These are phyloP conservation scores for Asterochloris sp. DNA, from an alignment of 139 green algal genomes.

Conservation along the genomic window DNA sequence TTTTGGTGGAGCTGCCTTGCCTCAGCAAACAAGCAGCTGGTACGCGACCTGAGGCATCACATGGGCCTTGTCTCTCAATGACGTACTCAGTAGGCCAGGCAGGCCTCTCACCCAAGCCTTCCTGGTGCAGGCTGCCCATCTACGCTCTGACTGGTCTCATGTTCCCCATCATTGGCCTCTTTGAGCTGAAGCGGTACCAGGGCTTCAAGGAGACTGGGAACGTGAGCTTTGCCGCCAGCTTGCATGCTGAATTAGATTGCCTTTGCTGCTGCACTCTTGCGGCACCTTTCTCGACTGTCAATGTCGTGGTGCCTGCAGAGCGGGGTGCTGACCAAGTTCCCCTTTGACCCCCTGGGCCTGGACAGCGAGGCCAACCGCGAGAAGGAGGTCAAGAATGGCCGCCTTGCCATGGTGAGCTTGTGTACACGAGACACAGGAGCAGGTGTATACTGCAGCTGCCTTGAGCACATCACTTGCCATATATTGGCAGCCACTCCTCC, in stretches of 20 bases:
- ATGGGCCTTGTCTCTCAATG: too few relatives aligned
- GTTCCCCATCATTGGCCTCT: conserved; percentile 69
- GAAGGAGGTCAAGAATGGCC: conserved; percentile 98
- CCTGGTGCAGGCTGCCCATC: conserved; percentile 50
- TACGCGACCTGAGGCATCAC: too few relatives aligned
- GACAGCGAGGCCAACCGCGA: conserved; percentile 65
- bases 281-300: background rate
- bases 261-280: background rate
- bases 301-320: conserved; percentile 43
- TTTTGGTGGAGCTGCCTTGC: too few relatives aligned
- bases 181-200: conserved; percentile 87
- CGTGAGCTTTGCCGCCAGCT: background rate
- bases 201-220: conserved; percentile 68
- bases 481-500: too few relatives aligned
- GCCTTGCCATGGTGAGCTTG: conserved; percentile 81
- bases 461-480: too few relatives aligned
- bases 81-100: too few relatives aligned
- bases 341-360: conserved; percentile 82
- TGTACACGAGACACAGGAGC: background rate
- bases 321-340: conserved; percentile 81
- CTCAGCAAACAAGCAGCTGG: too few relatives aligned
- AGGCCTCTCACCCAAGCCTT: too few relatives aligned
- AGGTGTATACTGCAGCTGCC: too few relatives aligned
- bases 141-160: conserved; percentile 70
- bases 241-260: background rate